Evolutionary conservation across 139 green algal species (phyloP), one percentile per base, ranked within the genome.

Genomic region (Eudorina sp.): DNA sequence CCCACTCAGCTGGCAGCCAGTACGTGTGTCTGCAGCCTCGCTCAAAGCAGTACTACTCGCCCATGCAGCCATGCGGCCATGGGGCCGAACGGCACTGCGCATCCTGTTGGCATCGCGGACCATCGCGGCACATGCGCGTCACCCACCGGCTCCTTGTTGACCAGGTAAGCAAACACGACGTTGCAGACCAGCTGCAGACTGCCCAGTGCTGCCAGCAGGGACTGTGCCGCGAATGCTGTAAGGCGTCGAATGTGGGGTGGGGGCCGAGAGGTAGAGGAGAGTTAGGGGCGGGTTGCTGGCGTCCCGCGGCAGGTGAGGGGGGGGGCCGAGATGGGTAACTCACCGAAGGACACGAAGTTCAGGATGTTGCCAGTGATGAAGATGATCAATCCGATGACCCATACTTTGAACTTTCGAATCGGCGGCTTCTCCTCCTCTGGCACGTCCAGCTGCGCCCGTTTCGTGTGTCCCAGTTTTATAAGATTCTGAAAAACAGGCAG

Each of bases 401-500:
- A 98, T n/a, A 94, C 60, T 21, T 58, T 82, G 40, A 92, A 86
- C 55, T 78, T 81, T 31, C 81, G 62, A 51, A 93, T 82, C n/a
- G 80, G 70, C 25, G 88, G 88, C 81, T 90, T 92, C 66, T 92
- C 45, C 19, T 78, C 90, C 53, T 92, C 79, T 0, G 88, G 88
- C 74, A 87, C 2, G 4, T 91, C 76, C 18, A 93, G 38, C 41
- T 70, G 62, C 4, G 88, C 89, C 0, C 92, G 72, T 76, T 91
- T 93, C 89, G 97, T 96, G 91, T 98, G 96, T 0, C 96, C 96
- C 0, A 98, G 90, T 83, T 98, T 98, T 92, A 98, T 97, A 1
- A 98, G 72, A 72, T 98, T 98, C 90, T 97, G 58, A 19, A 43
- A 53, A 27, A 34, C 4, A 48, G 36, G 34, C 19, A 21, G 11